Evolutionary conservation across 768 basidiomycete genomes (phyloP).

Genomic region (Boletus rubroflammeus): DNA sequence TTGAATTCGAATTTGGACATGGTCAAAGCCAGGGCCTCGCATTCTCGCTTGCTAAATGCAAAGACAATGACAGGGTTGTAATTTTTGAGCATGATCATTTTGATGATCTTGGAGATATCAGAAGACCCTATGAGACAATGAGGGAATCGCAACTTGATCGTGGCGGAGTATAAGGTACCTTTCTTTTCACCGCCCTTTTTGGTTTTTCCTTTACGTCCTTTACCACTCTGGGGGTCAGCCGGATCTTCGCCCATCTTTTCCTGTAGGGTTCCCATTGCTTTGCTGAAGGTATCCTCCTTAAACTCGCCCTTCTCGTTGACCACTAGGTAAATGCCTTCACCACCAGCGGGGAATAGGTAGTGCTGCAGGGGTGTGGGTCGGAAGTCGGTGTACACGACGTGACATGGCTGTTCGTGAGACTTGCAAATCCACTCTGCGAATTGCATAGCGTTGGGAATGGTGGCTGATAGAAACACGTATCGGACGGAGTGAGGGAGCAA

Average conservation of each 20-base stretch:
- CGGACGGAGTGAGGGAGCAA: conserved; percentile 93
- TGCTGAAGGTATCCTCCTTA: conserved; percentile 94
- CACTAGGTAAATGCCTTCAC: conserved; percentile 95
- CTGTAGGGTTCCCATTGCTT: conserved; percentile 93
- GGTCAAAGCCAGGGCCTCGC: conserved; percentile 86
- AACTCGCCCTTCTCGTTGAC: conserved; percentile 99
- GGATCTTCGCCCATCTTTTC: conserved; percentile 87
- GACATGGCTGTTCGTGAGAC: conserved; percentile 96
- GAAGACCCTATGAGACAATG: conserved; percentile 58
- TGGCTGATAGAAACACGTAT: conserved; percentile 98
- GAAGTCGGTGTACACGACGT: conserved; percentile 99
- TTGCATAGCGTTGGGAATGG: conserved; percentile 99
- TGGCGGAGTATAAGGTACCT: conserved; percentile 42
- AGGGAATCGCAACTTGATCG: background rate
- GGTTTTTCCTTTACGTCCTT: conserved; percentile 87
- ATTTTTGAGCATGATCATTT: conserved; percentile 97
- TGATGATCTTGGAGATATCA: conserved; percentile 96
- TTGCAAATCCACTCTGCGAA: conserved; percentile 99
- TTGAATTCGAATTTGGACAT: conserved; percentile 98
- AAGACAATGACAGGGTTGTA: conserved; percentile 99
- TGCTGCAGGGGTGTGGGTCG: conserved; percentile 97
- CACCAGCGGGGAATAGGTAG: conserved; percentile 95
- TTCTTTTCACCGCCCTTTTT: conserved; percentile 93
- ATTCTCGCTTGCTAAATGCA: conserved; percentile 97
- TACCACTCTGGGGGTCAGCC: conserved; percentile 79